These are phyloP conservation scores for Trichoderma sp. DNA, from an alignment of 2,329 filamentous ascomycete genomes.

Conservation along the genomic window DNA sequence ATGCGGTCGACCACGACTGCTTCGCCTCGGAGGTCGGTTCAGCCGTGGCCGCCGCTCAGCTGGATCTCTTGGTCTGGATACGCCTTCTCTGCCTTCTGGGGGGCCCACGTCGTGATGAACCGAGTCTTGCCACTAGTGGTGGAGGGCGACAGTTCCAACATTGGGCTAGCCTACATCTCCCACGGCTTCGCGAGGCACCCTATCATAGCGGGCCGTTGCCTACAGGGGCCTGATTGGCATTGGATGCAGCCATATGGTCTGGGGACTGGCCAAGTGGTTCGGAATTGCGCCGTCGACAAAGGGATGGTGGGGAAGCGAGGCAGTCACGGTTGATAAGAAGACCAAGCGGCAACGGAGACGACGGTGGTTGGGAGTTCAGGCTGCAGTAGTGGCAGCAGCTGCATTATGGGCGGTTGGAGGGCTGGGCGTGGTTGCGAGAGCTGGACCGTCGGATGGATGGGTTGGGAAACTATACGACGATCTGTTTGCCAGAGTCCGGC, in stretches of 20 bases:
- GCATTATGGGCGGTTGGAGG: constrained; percentile 79
- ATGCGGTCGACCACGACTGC: constrained; percentile 30
- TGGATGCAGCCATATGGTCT: constrained; percentile 74
- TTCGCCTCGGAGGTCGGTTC: constrained; percentile 27
- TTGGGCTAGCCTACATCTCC: constrained; percentile 77
- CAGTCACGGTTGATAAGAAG: constrained; percentile 46
- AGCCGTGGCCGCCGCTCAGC: constrained; percentile 66
- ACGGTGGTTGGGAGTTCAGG: constrained; percentile 71
- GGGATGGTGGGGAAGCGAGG: constrained; percentile 44
- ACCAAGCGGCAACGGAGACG: constrained; percentile 56
- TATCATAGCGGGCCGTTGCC: constrained; percentile 59
- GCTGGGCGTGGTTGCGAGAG: constrained; percentile 71
- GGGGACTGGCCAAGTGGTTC: constrained; percentile 82
- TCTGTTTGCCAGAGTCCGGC: constrained; percentile 42
- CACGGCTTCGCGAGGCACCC: constrained; percentile 79
- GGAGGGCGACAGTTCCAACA: constrained; percentile 81
- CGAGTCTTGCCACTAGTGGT: constrained; percentile 69
- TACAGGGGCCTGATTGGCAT: constrained; percentile 66
- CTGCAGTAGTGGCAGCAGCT: constrained; percentile 53
- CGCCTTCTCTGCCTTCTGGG: constrained; percentile 60
- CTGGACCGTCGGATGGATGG: constrained; percentile 71
- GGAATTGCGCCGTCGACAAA: constrained; percentile 57
- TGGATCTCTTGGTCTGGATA: constrained; percentile 73
- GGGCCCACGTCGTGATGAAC: constrained; percentile 72
- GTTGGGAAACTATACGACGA: constrained; percentile 76